Evolutionary conservation across 495 filamentous ascomycete species (phyloP).

Genomic region (Tuber indicum): DNA sequence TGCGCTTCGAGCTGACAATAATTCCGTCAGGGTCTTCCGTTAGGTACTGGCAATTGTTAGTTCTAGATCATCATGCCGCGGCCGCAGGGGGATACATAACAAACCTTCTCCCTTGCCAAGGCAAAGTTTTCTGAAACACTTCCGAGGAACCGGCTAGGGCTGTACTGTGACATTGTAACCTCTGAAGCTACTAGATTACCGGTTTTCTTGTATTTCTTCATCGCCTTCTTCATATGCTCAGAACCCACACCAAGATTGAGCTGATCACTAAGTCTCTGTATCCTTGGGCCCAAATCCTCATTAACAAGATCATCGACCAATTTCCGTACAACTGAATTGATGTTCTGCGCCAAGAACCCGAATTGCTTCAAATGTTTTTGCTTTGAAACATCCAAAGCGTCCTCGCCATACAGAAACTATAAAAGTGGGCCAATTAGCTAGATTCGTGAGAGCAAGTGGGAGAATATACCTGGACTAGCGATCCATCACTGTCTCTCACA

Average conservation of each 20-base stretch:
- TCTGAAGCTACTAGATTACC: conserved; percentile 62
- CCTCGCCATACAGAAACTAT: conserved; percentile 87
- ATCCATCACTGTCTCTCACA: conserved; percentile 88
- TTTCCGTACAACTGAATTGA: conserved; percentile 47
- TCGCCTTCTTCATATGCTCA: conserved; percentile 63
- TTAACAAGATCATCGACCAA: conserved; percentile 44
- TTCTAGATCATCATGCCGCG: neutral
- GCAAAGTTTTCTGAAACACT: conserved; percentile 87
- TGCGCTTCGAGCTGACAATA: conserved; percentile 67
- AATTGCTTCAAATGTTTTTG: conserved; percentile 87
- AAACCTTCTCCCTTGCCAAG: conserved; percentile 53
- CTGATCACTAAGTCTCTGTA: conserved; percentile 22
- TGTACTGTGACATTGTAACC: conserved; percentile 65
- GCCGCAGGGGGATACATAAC: conserved; percentile 15
- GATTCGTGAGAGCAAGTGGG: neutral
- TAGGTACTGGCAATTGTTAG: conserved; percentile 56
- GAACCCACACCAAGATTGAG: conserved; percentile 30
- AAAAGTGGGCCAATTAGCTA: conserved; percentile 2
- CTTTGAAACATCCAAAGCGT: conserved; percentile 89
- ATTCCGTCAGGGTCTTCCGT: conserved; percentile 69
- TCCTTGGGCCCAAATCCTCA: conserved; percentile 41
- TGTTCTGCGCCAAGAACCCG: conserved; percentile 79
- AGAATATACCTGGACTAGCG: conserved; percentile 60
- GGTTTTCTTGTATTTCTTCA: conserved; percentile 70
- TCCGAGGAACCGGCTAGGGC: conserved; percentile 69